A percentile compares a stretch with the other conserved stretches of the same genome.
These are phyloP conservation scores for Pelargonium cotyledonis DNA, from an alignment of 441 rosid species.

Conservation along the genomic window DNA sequence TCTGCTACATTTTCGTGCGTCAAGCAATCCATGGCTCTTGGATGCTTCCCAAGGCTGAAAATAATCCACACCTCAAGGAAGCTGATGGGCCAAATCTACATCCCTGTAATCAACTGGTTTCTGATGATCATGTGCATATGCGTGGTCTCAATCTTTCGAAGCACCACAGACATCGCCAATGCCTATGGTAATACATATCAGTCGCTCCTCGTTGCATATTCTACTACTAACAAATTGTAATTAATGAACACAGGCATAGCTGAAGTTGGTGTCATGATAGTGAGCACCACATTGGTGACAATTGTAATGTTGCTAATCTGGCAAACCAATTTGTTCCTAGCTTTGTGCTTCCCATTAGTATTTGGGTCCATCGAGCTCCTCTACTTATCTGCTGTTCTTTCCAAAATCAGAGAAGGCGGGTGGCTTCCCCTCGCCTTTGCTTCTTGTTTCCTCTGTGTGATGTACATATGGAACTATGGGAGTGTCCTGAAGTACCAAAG, in stretches of 20 bases:
- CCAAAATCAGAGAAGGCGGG: conserved; percentile 73
- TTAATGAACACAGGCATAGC: conserved; percentile 63
- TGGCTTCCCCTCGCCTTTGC: conserved; percentile 94
- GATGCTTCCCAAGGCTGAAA: conserved; percentile 92
- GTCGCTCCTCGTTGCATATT: background rate
- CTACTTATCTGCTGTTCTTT: conserved; percentile 72
- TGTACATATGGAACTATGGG: conserved; percentile 96
- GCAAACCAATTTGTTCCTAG: conserved; percentile 75
- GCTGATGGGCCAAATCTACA: conserved; percentile 88
- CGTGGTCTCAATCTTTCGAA: conserved; percentile 72
- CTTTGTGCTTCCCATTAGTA: conserved; percentile 61
- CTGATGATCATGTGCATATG: conserved; percentile 83
- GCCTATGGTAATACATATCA: conserved; percentile 60
- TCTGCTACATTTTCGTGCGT: conserved; percentile 96
- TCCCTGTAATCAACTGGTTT: conserved; percentile 86
- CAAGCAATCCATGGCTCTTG: conserved; percentile 95
- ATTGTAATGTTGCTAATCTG: conserved; percentile 94
- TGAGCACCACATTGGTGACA: conserved; percentile 73
- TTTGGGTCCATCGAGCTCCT: conserved; percentile 74
- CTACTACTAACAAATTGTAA: conserved; percentile 3
- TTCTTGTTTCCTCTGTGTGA: conserved; percentile 53
- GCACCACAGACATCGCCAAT: conserved; percentile 89
- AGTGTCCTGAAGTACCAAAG: conserved; percentile 85
- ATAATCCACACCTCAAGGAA: conserved; percentile 82
- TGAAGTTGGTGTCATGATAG: conserved; percentile 94